Evolutionary conservation across 768 basidiomycete species (phyloP), one percentile per base, ranked within the genome.

Genomic region (Boletales sp.): DNA sequence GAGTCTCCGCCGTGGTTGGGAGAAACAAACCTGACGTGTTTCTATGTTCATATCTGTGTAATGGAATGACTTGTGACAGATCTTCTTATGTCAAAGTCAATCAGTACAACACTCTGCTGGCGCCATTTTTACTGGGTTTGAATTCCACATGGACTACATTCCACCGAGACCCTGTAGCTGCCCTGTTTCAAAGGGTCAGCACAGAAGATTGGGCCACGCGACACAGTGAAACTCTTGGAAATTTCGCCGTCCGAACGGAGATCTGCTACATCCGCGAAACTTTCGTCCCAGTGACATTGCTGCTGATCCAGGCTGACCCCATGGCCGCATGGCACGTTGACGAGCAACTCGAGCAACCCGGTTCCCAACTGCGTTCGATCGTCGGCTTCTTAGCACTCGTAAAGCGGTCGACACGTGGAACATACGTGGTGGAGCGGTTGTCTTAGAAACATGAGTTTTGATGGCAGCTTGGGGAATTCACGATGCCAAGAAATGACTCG

Each of bases 101-200:
- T 54, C 58, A 45, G 47, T 53, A 43, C 50, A 58, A 63, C 50
- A 50, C 59, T 49, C 48, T 39, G 47, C 50, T 12, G 34, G 34
- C 10, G 50, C 51, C 50, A 50, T 58, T 41, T 27, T 27, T 46
- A 40, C 62, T 50, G 55, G 58, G 50, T 56, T 59, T 61, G 18
- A 57, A 60, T 43, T 43, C 43, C 24, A 27, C 24, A 27, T 27
- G 24, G 24, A 27, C 24, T 17, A 45, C 38, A 35, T 35, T 17
- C 40, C n/a, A 34, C 24, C 56, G 41, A 27, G 35, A 37, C 37
- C 31, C 31, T 34, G 41, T 30, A 19, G 14, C 24, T 17, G 58
- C 62, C 61, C 62, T 64, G 61, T 62, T 62, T 64, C 62, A 61
- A 41, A 21, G 3, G 2, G 14, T 2, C 50, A 48, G 52, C 50